These are phyloP conservation scores for Thielaviopsis cerberus DNA, from an alignment of 2,329 filamentous ascomycete species.

Conservation along the genomic window DNA sequence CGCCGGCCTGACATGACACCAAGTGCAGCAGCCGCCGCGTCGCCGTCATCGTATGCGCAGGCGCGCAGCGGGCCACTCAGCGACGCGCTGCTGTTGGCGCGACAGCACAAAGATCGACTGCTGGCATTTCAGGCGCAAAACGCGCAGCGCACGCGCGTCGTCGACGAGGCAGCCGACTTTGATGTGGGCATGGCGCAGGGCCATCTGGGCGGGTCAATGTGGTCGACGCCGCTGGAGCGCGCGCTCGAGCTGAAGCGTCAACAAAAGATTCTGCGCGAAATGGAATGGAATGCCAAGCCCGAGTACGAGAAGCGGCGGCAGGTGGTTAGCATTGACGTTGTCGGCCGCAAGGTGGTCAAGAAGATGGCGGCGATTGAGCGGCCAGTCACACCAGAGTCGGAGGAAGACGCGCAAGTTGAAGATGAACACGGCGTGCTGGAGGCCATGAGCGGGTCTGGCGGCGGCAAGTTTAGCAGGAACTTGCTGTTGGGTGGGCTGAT, in stretches of 20 bases:
- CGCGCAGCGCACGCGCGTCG: constrained; percentile 61
- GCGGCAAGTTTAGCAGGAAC: constrained; percentile 49
- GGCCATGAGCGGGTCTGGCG: constrained; percentile 16
- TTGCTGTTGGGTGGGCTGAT: constrained; percentile 48
- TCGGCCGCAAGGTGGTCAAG: constrained; percentile 56
- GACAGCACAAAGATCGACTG: constrained; percentile 63
- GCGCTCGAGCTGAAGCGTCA: constrained; percentile 70
- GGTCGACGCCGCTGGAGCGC: constrained; percentile 67
- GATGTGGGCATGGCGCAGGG: constrained; percentile 30
- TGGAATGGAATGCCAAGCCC: constrained; percentile 68
- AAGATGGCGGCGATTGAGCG: constrained; percentile 47
- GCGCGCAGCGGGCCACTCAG: constrained; percentile 20
- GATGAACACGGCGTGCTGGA: constrained; percentile 15
- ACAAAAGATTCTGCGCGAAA: constrained; percentile 63
- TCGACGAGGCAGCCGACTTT: constrained; percentile 61
- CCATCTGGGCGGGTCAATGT: constrained; percentile 42
- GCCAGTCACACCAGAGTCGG: constrained; percentile 33
- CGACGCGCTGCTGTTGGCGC: constrained; percentile 42
- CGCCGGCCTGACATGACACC: too few species aligned
- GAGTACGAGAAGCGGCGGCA: constrained; percentile 80
- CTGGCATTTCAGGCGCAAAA: constrained; percentile 74
- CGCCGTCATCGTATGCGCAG: constrained; percentile 40
- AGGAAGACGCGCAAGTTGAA: constrained; percentile 20
- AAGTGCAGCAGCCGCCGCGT: too few species aligned
- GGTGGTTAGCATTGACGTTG: constrained; percentile 69